Evolutionary conservation across 176 grass and related monocot genomes (phyloP), one percentile per base, ranked within the genome.

Genomic region (Melocanna baccifera): DNA sequence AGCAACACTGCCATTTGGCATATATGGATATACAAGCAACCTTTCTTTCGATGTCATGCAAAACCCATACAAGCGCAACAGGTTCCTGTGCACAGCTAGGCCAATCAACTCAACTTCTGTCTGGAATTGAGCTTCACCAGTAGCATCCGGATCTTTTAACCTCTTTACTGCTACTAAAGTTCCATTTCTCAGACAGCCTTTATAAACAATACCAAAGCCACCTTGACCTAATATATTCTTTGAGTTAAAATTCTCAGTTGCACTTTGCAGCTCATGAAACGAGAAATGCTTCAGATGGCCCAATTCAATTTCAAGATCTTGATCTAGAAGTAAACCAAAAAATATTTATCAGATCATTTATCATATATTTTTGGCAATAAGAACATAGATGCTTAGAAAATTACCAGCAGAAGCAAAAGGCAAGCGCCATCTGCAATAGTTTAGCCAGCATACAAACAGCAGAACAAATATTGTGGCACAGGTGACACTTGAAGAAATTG

Each of bases 41-140:
- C 93, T 89, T 83, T 98, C 96, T 64, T 95, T 90, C 4, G 87
- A 78, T 41, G 89, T 92, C 93, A 98, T 94, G 85, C 96, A 98
- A 92, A 98, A 96, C n/a, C 96, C 96, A 86, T 92, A 95, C 61
- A 95, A 71, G 6, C 89, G 87, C 84, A 98, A 83, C 79, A 98
- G 84, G 76, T 98, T 98, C 73, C 91, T 94, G 83, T 95, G 96
- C 83, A 98, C 85, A 85, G 96, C 96, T 64, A 98, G 83, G 77
- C 96, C 96, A 78, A 98, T 98, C 88, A 98, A 89, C 73, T 95
- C 93, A 59, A 98, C 93, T 91, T 98, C 96, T 77, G 96, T 98
- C 80, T 96, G 96, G 76, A 98, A 98, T 69, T 98, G 96, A 56
- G 92, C 93, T 90, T 94, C 93, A 70, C 96, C 89, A 42, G 96